Conservation (phyloP, 1,284 basidiomycete genomes). For the Microbotryum saponariae region DNA sequence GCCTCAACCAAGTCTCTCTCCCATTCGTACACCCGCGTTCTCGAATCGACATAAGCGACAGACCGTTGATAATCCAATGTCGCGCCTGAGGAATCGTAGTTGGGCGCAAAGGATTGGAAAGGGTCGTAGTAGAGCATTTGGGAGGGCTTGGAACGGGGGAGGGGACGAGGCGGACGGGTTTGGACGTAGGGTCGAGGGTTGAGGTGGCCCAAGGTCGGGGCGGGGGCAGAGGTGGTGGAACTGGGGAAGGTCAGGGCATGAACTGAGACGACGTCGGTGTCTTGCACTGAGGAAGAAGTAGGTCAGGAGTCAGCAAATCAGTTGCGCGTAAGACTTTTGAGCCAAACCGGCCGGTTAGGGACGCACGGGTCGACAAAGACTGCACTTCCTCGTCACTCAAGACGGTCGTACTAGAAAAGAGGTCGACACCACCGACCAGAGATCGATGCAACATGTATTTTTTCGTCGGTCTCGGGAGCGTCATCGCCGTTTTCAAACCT, state of each 20-base stretch:
- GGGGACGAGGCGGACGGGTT: conserved; percentile 1
- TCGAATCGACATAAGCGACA: conserved; percentile 1
- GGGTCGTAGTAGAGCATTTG: conserved; percentile 28
- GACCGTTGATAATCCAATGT: conserved; percentile 18
- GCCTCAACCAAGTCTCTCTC: not conserved
- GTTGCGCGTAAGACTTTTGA: not conserved
- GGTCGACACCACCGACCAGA: conserved; percentile 23
- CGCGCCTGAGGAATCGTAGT: conserved; percentile 29
- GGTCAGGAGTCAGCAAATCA: not conserved
- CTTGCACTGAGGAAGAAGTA: conserved; percentile 13
- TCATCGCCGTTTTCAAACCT: too few relatives aligned
- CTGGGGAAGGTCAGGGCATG: not conserved
- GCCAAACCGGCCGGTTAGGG: not conserved
- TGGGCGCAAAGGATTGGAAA: conserved; percentile 28
- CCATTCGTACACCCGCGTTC: conserved; percentile 1
- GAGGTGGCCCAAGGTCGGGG: not conserved
- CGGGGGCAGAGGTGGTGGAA: not conserved
- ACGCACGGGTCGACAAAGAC: conserved; percentile 4
- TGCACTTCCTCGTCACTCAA: conserved; percentile 18
- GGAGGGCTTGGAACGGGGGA: not conserved
- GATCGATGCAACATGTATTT: conserved; percentile 33
- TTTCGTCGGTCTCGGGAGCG: conserved; percentile 1
- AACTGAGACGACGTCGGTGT: conserved; percentile 32
- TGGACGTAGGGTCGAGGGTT: not conserved
- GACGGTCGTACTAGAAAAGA: conserved; percentile 29